A percentile compares a stretch with the other conserved stretches of the same genome.
Evolutionary conservation across 1,284 basidiomycete species (phyloP).

Genomic region (Megacollybia platyphylla): DNA sequence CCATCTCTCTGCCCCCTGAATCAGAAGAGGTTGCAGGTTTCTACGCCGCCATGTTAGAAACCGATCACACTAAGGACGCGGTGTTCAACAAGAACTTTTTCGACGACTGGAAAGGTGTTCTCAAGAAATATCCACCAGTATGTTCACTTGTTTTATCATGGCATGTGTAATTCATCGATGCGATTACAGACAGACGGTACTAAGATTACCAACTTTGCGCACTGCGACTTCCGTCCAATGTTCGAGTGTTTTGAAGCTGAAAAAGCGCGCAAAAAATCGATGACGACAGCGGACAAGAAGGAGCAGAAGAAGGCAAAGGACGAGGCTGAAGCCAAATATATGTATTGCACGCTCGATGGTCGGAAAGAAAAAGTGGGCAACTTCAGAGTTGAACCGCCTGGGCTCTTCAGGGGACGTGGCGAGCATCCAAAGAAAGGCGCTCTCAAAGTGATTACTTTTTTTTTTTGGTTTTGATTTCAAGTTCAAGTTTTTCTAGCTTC

Average conservation of each 20-base stretch:
- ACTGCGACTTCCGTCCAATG: slow-evolving; percentile 94
- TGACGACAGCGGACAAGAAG: slow-evolving; percentile 84
- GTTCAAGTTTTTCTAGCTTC: slow-evolving; percentile 37
- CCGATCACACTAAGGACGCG: slow-evolving; percentile 83
- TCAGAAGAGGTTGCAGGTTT: slow-evolving; percentile 97
- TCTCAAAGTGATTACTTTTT: slow-evolving; percentile 58
- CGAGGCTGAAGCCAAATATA: slow-evolving; percentile 76
- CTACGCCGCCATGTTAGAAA: slow-evolving; percentile 88
- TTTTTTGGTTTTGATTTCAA: background rate
- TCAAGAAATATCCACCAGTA: slow-evolving; percentile 83
- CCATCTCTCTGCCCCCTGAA: slow-evolving; percentile 70
- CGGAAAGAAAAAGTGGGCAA: slow-evolving; percentile 97
- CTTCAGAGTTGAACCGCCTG: slow-evolving; percentile 96
- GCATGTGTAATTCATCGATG: slow-evolving; percentile 1
- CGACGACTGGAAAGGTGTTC: slow-evolving; percentile 71
- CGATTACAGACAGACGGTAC: slow-evolving; percentile 48
- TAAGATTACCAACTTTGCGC: slow-evolving; percentile 68
- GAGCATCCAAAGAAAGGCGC: slow-evolving; percentile 97
- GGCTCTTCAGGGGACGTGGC: slow-evolving; percentile 93
- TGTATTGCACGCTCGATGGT: slow-evolving; percentile 81
- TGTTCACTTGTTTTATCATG: slow-evolving; percentile 17
- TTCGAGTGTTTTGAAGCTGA: slow-evolving; percentile 88
- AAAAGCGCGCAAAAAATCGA: slow-evolving; percentile 84
- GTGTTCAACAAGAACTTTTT: slow-evolving; percentile 97
- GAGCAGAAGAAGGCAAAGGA: slow-evolving; percentile 79